Base-by-base conservation (phyloP, 768 basidiomycete genomes). In the Myochromella boudieri region DNA sequence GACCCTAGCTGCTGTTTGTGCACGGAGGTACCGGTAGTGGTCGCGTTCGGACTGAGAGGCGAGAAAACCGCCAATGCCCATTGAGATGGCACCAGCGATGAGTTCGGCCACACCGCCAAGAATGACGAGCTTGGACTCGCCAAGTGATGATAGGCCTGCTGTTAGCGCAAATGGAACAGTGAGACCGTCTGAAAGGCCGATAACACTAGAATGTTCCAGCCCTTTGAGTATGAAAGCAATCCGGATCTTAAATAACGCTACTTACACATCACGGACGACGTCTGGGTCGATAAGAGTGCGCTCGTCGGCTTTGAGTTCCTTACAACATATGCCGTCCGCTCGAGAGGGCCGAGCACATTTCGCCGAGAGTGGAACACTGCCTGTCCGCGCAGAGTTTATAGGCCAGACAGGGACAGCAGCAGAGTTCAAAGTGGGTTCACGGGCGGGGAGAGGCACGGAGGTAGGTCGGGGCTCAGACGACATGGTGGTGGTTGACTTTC, bases 21-120 rank as follows among this genome's bases (percentile, higher is more conserved):
- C 75, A 22, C 75, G 80, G 24, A 87, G 80, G 68, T 88, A 97
- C 37, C 84, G 87, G 63, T 87, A 95, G 67, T 97, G 89, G 63
- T 97, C 95, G 37, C 94, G 85, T 67, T 99, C 97, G 24, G 95
- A 87, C 67, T 99, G 91, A 1, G 95, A 93, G 2, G 94, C 94
- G 39, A 99, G 85, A 77, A 95, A 97, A 15, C 95, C 95, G 43
- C 97, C 97, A 31, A 99, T 89, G 51, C 97, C 97, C 95, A 99
- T 99, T 1, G 90, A 93, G 37, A 98, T 90, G 10, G 95, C 91
- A 5, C 97, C 97, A 1, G 95, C 92, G 47, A 95, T 91, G 55
- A 99, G 85, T 64, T 99, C 97, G 1, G 97, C 95, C 27, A 97
- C 70, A 12, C 97, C 97, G 44, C 93, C 95, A 22, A 95, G 78